Base-by-base conservation (phyloP, 2,329 filamentous ascomycete genomes). In the Rutstroemia sydowiana region DNA sequence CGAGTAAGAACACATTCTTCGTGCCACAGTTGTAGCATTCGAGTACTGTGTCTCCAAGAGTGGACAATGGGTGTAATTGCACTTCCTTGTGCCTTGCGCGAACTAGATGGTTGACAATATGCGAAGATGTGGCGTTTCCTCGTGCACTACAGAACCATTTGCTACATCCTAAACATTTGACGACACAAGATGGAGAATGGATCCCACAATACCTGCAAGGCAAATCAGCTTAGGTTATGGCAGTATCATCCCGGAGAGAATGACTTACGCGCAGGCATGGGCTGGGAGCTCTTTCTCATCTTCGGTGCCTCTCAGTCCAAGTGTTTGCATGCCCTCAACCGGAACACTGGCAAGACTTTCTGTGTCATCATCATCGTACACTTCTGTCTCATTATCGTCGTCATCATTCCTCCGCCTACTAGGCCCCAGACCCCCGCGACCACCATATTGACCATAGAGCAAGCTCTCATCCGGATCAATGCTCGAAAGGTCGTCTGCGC, bases 111-210 rank as follows among this genome's bases (percentile, higher is more conserved):
- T 97, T 97, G 72, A 98, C 89, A 63, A 98, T 97, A 68, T 98
- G 93, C 31, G 92, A 95, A 23, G 92, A 96, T 47, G 88, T 95
- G 16, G 91, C 91, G 70, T 96, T 98, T 60, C 93, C 92, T 64
- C 92, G 88, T 55, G 92, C 91, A 70, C 91, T 97, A 73, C 93
- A 98, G 69, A 98, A 98, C 93, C 93, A 98, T 69, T 97, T 98
- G 74, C 82, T 92, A 75, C 93, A 98, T 55, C 85, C 80, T 55
- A 98, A 77, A 67, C 93, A 98, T 73, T 96, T 97, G 63, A 98
- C 93, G 52, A 98, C 95, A 59, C 87, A 93, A 67, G 87, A 86
- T 2, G 93, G 86, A 53, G 95, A 95, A 73, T 98, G 93, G 58
- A 98, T 98, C 54, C 93, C 93, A 68, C 93, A 98, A 70, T 96